phyloP scores from a whole-genome alignment of 345 rosid genomes.

The Streptanthus diversifolius region DNA sequence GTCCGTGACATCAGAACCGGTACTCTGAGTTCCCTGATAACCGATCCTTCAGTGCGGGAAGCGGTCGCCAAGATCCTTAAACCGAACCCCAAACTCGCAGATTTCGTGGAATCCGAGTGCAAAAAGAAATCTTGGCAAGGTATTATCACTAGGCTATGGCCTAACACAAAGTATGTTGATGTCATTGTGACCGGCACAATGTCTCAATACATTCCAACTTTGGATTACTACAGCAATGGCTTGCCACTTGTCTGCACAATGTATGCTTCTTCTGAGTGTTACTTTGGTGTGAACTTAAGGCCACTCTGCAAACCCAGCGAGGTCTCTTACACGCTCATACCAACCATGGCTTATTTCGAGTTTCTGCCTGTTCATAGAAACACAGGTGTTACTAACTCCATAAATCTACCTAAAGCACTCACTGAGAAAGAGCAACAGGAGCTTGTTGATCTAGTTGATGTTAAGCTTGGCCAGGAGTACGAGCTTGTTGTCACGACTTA shows the following conservation, averaged over 20 bases:
- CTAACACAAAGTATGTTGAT: conserved; percentile 82
- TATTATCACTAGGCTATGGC: conserved; percentile 72
- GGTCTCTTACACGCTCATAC: conserved; percentile 85
- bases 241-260: conserved; percentile 94
- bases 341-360: conserved; percentile 93
- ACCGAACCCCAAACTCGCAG: conserved; percentile 61
- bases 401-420: conserved; percentile 62
- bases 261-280: conserved; percentile 99
- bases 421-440: conserved; percentile 73
- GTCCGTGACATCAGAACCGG: conserved; percentile 57
- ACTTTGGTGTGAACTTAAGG: conserved; percentile 81
- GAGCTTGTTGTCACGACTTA: conserved; percentile 98
- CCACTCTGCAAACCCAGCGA: conserved; percentile 87
- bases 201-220: conserved; percentile 95
- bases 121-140: conserved; percentile 59
- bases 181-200: conserved; percentile 98
- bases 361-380: conserved; percentile 77
- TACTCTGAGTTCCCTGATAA: conserved; percentile 44
- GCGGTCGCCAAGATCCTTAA: conserved; percentile 56
- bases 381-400: conserved; percentile 54
- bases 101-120: conserved; percentile 53
- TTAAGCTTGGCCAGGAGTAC: conserved; percentile 87
- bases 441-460: conserved; percentile 89
- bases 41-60: conserved; percentile 56
- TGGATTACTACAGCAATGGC: conserved; percentile 82